A percentile compares a stretch with the other conserved stretches of the same genome.
Conservation (phyloP, 2,329 filamentous ascomycete species). For the Madurella mycetomatis region DNA sequence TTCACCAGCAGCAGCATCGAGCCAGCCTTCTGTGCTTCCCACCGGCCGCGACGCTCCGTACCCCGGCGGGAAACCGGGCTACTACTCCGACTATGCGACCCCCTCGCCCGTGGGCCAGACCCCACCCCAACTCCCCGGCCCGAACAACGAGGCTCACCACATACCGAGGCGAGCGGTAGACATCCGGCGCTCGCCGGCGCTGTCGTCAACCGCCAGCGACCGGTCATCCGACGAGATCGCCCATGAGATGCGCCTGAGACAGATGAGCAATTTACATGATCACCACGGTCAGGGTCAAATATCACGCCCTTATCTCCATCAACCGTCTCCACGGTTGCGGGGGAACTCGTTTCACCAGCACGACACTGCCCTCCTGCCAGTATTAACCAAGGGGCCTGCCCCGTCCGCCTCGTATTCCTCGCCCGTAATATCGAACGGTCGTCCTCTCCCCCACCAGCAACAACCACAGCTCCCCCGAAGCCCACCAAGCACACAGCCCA, state of each 20-base stretch:
- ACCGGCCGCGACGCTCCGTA: constrained; percentile 24
- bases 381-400: constrained; percentile 7
- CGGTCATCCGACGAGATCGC: constrained; percentile 27
- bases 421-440: constrained; percentile 13
- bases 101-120: constrained; percentile 31
- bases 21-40: constrained; percentile 16
- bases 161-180: constrained; percentile 23
- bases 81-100: constrained; percentile 30
- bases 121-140: constrained; percentile 27
- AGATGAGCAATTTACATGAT: constrained; percentile 20
- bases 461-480: constrained; percentile 20
- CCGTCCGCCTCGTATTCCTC: constrained; percentile 13
- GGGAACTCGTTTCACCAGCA: constrained; percentile 21
- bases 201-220: constrained; percentile 28
- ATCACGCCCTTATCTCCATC: constrained; percentile 20
- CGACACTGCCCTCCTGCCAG: constrained; percentile 11
- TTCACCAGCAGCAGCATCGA: constrained; percentile 17
- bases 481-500: constrained; percentile 23
- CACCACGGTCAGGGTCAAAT: constrained; percentile 20
- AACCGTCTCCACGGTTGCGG: constrained; percentile 21
- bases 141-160: constrained; percentile 23
- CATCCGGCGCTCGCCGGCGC: constrained; percentile 27
- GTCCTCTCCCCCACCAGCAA: constrained; percentile 1
- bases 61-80: constrained; percentile 17
- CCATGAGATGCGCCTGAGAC: constrained; percentile 23